Base-by-base conservation (phyloP, 352 stramenopile genomes). In the Pythium apleroticum region DNA sequence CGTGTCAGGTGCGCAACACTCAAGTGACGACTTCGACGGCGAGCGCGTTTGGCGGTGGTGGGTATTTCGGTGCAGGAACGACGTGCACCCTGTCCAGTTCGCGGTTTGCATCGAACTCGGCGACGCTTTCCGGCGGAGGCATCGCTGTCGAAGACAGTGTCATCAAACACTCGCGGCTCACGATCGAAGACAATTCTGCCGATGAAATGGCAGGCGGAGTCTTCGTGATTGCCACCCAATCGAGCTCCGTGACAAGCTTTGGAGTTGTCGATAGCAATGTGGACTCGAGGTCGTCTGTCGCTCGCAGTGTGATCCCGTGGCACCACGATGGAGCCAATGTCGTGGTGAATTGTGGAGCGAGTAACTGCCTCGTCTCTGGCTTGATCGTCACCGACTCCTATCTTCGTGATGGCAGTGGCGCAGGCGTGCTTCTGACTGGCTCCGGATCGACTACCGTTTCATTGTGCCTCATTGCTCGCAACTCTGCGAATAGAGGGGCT, bases 391-490 rank as follows among this genome's bases (percentile, higher is more conserved):
- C 27, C 1, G 33, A 65, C n/a, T 56, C 30, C 9, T 20, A 17
- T 7, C 0, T 73, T 2, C 9, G 30, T 9, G 19, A 55, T 7
- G 60, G 66, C 30, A 52, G 43, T 19, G 66, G 66, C 35, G 66
- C 41, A 1, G 66, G 66, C 17, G 33, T 73, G 27, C 56, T 57
- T 22, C 33, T 73, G 11, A 59, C 27, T 0, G 66, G 66, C n/a
- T 25, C 4, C 8, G 66, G 66, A 4, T 46, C 53, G 1, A 37
- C 60, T 9, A 49, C 22, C n/a, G 14, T 66, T 19, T 65, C 43
- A 6, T 35, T 28, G 4, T 30, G 65, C 9, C 8, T 57, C 0
- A 64, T 73, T 25, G 46, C 52, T 52, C 20, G 25, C 31, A 67
- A 73, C 35, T 1, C 4, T 19, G 60, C 60, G 0, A 39, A 53